These are phyloP conservation scores for Pleurostoma richardsiae DNA, from an alignment of 2,329 filamentous ascomycete genomes.

Conservation along the genomic window DNA sequence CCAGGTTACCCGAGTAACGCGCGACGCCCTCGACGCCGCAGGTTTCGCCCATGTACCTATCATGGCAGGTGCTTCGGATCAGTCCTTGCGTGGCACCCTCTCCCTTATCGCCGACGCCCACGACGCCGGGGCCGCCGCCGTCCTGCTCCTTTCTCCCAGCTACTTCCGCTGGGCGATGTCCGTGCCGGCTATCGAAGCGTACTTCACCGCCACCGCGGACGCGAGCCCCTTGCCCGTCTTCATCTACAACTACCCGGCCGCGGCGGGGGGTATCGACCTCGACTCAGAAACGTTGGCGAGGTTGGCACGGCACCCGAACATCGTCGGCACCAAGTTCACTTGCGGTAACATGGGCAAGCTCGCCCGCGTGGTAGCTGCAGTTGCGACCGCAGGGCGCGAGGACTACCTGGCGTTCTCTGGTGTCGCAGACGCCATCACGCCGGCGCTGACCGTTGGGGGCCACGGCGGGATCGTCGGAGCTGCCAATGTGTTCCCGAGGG, in stretches of 20 bases:
- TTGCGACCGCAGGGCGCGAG: neutral
- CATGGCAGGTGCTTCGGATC: conserved; percentile 62
- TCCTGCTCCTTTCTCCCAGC: conserved; percentile 60
- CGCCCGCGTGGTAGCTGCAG: conserved; percentile 9
- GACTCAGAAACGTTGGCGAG: conserved; percentile 15
- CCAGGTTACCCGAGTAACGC: conserved; percentile 49
- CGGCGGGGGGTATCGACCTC: conserved; percentile 24
- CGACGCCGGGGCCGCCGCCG: conserved; percentile 59
- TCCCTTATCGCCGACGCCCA: conserved; percentile 58
- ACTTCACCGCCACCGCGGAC: conserved; percentile 53
- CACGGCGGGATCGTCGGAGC: conserved; percentile 13
- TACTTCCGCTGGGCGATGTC: conserved; percentile 60
- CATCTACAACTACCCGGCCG: conserved; percentile 43
- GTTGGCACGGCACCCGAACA: conserved; percentile 18
- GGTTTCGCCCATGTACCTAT: conserved; percentile 55
- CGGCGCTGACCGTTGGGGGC: conserved; percentile 8
- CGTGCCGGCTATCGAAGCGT: conserved; percentile 48
- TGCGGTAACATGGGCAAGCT: conserved; percentile 21
- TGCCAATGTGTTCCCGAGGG: conserved; percentile 15
- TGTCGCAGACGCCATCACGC: conserved; percentile 12
- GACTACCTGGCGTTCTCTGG: conserved; percentile 12
- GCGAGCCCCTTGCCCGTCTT: conserved; percentile 43
- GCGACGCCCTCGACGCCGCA: conserved; percentile 47
- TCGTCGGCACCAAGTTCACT: conserved; percentile 19
- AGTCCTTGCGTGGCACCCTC: conserved; percentile 62